Conservation (phyloP, 805 yeast genomes). For the Candida schatavii region DNA sequence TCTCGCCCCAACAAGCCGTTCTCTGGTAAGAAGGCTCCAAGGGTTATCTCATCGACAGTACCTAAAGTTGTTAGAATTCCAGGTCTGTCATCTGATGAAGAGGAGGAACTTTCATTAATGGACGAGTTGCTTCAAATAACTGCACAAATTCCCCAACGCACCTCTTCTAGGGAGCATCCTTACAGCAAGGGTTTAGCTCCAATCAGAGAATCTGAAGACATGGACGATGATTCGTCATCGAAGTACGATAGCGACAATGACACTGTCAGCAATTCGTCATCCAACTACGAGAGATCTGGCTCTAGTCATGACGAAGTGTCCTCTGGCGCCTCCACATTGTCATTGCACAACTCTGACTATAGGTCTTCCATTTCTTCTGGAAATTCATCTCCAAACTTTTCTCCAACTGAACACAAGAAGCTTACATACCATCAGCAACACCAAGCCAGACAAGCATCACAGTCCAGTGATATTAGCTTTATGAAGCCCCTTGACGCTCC, state of each 20-base stretch:
- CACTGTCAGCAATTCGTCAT: conserved; percentile 10
- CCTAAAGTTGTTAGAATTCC: neutral
- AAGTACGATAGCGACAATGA: conserved; percentile 28
- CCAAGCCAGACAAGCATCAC: conserved; percentile 11
- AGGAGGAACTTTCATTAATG: conserved; percentile 6
- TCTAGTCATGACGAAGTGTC: conserved; percentile 19
- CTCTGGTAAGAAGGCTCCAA: neutral
- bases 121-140: conserved; percentile 5
- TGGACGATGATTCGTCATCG: conserved; percentile 29
- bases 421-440: conserved; percentile 6
- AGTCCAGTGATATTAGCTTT: conserved; percentile 15
- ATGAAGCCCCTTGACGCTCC: conserved; percentile 17
- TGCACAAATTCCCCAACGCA: neutral
- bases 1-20: neutral
- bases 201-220: conserved; percentile 32
- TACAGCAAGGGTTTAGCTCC: conserved; percentile 33
- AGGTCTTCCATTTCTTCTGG: conserved; percentile 36
- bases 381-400: conserved; percentile 18
- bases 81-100: neutral
- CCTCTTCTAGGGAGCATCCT: conserved; percentile 6
- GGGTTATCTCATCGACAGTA: neutral
- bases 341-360: conserved; percentile 38
- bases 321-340: conserved; percentile 33
- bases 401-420: conserved; percentile 13
- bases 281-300: conserved; percentile 14